Conservation (phyloP, 805 yeast species). For the Candida sakaeoensis region DNA sequence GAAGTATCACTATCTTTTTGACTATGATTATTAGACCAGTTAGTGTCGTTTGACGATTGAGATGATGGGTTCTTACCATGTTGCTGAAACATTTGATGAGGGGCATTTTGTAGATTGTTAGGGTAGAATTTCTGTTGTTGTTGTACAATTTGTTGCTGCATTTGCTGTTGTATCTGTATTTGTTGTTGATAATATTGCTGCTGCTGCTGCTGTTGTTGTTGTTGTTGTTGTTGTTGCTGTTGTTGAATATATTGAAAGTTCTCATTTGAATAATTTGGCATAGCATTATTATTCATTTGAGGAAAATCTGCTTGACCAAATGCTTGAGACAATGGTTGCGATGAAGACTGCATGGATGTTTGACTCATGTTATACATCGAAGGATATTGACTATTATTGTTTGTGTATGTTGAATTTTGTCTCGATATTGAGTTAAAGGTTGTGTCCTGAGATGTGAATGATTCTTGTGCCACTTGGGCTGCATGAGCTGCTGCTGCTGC, state of each 20-base stretch:
- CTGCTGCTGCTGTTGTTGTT: slow-evolving; percentile 6
- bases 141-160: slow-evolving; percentile 19
- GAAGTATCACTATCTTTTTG: slow-evolving; percentile 41
- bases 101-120: slow-evolving; percentile 8
- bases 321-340: slow-evolving; percentile 6
- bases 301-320: slow-evolving; percentile 7
- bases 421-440: slow-evolving; percentile 7
- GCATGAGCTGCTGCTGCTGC: slow-evolving; percentile 5
- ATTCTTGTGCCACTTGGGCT: slow-evolving; percentile 5
- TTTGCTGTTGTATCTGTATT: slow-evolving; percentile 19
- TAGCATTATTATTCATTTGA: slow-evolving; percentile 3
- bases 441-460: slow-evolving; percentile 7
- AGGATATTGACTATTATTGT: slow-evolving; percentile 5
- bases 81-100: slow-evolving; percentile 8
- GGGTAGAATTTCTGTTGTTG: slow-evolving; percentile 13
- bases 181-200: slow-evolving; percentile 16
- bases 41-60: slow-evolving; percentile 42
- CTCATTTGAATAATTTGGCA: slow-evolving; percentile 15
- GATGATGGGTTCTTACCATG: slow-evolving; percentile 18
- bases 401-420: slow-evolving; percentile 9
- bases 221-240: slow-evolving; percentile 12
- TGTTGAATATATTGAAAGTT: slow-evolving; percentile 23
- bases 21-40: slow-evolving; percentile 29
- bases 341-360: background rate
- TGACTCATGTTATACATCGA: slow-evolving; percentile 9